Conservation (phyloP, 768 basidiomycete species). For the Pleurotus eryngii region DNA sequence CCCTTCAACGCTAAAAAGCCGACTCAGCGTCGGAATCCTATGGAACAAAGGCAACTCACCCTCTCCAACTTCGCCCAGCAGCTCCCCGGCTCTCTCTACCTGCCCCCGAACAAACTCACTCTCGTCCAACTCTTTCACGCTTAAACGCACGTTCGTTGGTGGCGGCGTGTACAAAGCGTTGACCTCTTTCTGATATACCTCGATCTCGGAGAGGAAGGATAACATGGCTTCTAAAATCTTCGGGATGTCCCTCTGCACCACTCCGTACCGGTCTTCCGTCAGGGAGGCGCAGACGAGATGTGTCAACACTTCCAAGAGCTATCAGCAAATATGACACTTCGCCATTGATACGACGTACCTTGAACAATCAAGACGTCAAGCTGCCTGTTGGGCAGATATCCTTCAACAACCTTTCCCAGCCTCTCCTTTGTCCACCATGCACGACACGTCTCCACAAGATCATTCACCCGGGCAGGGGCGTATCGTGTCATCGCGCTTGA, state of each 20-base stretch:
- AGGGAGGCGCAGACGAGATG: conserved; percentile 70
- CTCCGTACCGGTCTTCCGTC: conserved; percentile 76
- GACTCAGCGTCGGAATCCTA: not conserved
- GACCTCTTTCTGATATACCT: conserved; percentile 59
- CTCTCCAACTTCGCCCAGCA: conserved; percentile 50
- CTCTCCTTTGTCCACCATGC: conserved; percentile 62
- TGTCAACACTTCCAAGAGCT: conserved; percentile 49
- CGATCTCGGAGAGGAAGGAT: conserved; percentile 62
- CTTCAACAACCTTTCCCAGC: conserved; percentile 48
- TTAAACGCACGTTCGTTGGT: conserved; percentile 28
- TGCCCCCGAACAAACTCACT: conserved; percentile 43
- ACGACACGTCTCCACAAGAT: conserved; percentile 18
- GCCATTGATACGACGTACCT: conserved; percentile 37
- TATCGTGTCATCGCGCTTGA: conserved; percentile 13
- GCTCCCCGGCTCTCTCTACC: conserved; percentile 51
- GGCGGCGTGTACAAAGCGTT: conserved; percentile 35
- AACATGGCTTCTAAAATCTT: conserved; percentile 76
- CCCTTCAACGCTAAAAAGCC: conserved; percentile 54
- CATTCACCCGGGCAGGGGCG: conserved; percentile 28
- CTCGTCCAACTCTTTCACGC: conserved; percentile 31
- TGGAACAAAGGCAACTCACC: conserved; percentile 39
- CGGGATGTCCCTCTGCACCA: conserved; percentile 83
- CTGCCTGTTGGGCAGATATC: conserved; percentile 55
- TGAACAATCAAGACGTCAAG: conserved; percentile 60
- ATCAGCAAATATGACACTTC: not conserved